Conservation (phyloP, 1,284 basidiomycete species). For the Leccinum holopus region DNA sequence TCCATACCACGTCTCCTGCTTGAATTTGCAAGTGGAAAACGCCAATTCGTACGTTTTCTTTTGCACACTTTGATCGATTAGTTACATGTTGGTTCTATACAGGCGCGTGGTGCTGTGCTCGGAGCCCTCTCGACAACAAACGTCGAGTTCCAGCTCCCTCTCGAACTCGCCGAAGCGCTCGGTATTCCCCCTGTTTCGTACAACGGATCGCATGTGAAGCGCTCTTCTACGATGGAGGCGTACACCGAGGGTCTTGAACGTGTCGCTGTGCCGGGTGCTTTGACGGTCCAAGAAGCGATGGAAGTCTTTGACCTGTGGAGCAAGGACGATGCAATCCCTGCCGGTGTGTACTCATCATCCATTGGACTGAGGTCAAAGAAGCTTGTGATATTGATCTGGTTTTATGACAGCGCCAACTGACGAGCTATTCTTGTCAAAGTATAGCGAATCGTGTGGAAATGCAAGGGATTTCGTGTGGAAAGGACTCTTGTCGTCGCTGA, state of each 20-base stretch:
- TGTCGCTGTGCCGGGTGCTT: slow-evolving; percentile 54
- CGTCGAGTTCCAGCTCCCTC: slow-evolving; percentile 50
- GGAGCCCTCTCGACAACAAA: slow-evolving; percentile 63
- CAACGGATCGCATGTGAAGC: slow-evolving; percentile 50
- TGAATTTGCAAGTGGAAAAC: slow-evolving; percentile 72
- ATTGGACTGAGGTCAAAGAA: neutral
- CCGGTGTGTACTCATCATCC: slow-evolving; percentile 15
- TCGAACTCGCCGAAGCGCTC: slow-evolving; percentile 62
- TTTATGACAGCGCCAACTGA: slow-evolving; percentile 48
- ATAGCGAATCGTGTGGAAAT: slow-evolving; percentile 70
- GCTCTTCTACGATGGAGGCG: slow-evolving; percentile 41
- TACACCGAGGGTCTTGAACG: slow-evolving; percentile 57
- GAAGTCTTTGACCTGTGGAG: slow-evolving; percentile 72
- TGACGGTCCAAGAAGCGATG: slow-evolving; percentile 63
- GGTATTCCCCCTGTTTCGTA: slow-evolving; percentile 37
- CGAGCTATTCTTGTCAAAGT: slow-evolving; percentile 70
- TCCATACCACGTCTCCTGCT: slow-evolving; percentile 77
- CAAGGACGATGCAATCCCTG: slow-evolving; percentile 41
- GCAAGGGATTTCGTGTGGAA: slow-evolving; percentile 74
- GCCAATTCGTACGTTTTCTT: slow-evolving; percentile 56
- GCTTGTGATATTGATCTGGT: neutral
- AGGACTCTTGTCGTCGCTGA: slow-evolving; percentile 53
- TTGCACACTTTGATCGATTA: slow-evolving; percentile 23
- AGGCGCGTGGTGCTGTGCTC: slow-evolving; percentile 64
- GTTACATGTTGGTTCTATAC: neutral